These are phyloP conservation scores for Geotrichum klebahnii DNA, from an alignment of 1,139 yeast species.

Conservation along the genomic window DNA sequence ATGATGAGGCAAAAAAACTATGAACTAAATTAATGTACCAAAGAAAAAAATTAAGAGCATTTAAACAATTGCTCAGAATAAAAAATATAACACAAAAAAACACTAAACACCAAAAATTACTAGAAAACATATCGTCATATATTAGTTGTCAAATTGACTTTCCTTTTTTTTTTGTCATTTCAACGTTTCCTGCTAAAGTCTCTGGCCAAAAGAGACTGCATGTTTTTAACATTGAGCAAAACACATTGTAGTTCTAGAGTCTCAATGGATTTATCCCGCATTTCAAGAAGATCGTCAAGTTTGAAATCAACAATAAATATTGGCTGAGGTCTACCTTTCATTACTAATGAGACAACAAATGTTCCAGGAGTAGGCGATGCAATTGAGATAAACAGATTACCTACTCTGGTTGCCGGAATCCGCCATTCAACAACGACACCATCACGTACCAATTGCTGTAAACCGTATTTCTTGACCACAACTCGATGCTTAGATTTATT, in stretches of 20 bases:
- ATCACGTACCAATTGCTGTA: slow-evolving; percentile 36
- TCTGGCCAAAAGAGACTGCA: slow-evolving; percentile 30
- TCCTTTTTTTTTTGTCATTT: not conserved
- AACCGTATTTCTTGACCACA: slow-evolving; percentile 36
- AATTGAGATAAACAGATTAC: slow-evolving; percentile 31
- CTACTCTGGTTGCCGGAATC: slow-evolving; percentile 31
- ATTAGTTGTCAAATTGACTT: not conserved
- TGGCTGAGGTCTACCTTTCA: slow-evolving; percentile 37
- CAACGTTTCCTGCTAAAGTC: slow-evolving; percentile 26
- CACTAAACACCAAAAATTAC: too few relatives aligned
- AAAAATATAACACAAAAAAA: too few relatives aligned
- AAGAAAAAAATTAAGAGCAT: too few relatives aligned
- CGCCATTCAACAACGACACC: slow-evolving; percentile 35
- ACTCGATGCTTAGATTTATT: slow-evolving; percentile 28
- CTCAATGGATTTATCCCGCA: slow-evolving; percentile 34
- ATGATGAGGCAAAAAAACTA: too few relatives aligned
- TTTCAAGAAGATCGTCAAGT: slow-evolving; percentile 39
- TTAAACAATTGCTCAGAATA: too few relatives aligned
- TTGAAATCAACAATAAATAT: slow-evolving; percentile 36
- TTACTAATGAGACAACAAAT: slow-evolving; percentile 36
- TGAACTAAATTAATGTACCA: too few relatives aligned
- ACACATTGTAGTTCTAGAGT: slow-evolving; percentile 37
- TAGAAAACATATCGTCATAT: not conserved
- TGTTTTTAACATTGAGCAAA: slow-evolving; percentile 31
- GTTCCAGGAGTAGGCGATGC: slow-evolving; percentile 40